Percentiles rank a stretch among this genome's conserved stretches.
Evolutionary conservation across 306 rosid genomes (phyloP).

Genomic region (Mucuna pruriens): DNA sequence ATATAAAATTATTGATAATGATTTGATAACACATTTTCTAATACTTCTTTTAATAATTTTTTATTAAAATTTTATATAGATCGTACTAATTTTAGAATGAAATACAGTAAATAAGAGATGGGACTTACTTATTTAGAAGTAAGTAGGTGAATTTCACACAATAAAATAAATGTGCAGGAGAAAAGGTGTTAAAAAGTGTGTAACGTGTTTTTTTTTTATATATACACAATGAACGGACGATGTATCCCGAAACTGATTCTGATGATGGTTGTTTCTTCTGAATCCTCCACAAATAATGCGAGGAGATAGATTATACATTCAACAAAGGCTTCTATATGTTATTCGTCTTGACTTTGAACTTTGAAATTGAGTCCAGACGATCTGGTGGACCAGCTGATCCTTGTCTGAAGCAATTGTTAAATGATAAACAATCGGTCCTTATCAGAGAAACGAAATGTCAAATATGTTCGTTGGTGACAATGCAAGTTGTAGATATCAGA

Average conservation of each 20-base stretch:
- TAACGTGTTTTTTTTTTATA: no score
- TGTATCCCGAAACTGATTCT: neutral
- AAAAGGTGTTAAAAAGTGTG: no score
- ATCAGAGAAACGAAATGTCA: conserved; percentile 8
- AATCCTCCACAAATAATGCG: neutral
- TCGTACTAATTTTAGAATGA: no score
- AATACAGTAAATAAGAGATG: no score
- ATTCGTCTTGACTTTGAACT: conserved; percentile 46
- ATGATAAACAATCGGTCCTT: neutral
- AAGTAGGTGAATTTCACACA: no score
- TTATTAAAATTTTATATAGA: no score
- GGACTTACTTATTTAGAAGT: no score
- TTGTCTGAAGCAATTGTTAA: conserved; percentile 22
- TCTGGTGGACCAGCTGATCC: conserved; percentile 40
- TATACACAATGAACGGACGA: no score
- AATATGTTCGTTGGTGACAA: conserved; percentile 5
- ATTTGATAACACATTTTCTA: no score
- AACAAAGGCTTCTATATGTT: conserved; percentile 43
- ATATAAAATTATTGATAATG: no score
- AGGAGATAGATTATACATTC: conserved; percentile 7
- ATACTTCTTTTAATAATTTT: no score
- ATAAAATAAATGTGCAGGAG: no score
- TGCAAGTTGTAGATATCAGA: conserved; percentile 24
- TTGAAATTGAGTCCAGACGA: conserved; percentile 37
- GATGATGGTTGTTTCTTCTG: neutral